Evolutionary conservation across 2,329 filamentous ascomycete species (phyloP), one percentile per base, ranked within the genome.

Genomic region (Paramyrothecium sp.): DNA sequence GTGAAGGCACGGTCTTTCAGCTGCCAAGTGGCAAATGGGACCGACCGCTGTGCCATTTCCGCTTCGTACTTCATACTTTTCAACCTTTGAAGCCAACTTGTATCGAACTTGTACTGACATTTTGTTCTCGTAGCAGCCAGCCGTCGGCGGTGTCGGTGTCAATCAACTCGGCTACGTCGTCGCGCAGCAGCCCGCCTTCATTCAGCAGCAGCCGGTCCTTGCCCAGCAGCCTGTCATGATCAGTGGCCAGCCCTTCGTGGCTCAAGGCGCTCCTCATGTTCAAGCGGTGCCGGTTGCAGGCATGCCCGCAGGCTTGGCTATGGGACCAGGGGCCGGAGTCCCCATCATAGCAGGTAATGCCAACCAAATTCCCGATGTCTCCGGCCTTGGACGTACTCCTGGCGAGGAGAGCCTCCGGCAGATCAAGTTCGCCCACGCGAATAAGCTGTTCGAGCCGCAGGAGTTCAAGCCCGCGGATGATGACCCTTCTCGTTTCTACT

Each of bases 401-500:
- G 68, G 66, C 56, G 82, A 86, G 67, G 68, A 80, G 49, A 71
- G 75, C 34, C 67, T 78, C 20, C 76, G 80, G 57, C 78, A 81
- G 67, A 69, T 77, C 49, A 72, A 81, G 63, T 77, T 81, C 60
- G 79, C 81, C n/a, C 67, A 78, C 58, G 69, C 73, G 61, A 81
- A 81, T 68, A 75, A 76, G 62, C 73, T 81, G 62, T 78, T 81
- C 61, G 79, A 84, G 69, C 79, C 82, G 17, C 84, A 88, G 75
- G 84, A 87, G 63, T 85, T 87, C 67, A 84, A 86, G 71, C 86
- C 86, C 2, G 77, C 79, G 20, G 85, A 88, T 65, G 80, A 85
- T 61, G 81, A 87, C 70, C 80, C 81, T 44, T 78, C 77, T 49
- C 83, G 84, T 60, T 81, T 84, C 74, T 89, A 88, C 73, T 84